Conservation (phyloP, 2,329 filamentous ascomycete species). For the Fusarium verticillioides region DNA sequence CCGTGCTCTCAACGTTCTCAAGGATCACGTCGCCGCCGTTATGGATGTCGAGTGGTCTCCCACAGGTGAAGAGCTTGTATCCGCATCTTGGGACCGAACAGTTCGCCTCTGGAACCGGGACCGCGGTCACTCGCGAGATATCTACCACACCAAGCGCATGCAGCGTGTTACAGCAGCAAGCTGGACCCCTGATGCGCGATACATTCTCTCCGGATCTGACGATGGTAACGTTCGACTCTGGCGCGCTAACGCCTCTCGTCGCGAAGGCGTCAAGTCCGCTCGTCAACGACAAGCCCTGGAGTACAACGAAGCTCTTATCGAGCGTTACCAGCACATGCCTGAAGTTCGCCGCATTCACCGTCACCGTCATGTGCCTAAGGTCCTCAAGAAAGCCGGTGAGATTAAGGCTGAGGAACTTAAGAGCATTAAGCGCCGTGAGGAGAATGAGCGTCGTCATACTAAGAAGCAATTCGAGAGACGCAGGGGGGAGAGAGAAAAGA, state of each 20-base stretch:
- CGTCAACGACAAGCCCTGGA: conserved; percentile 88
- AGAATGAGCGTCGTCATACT: conserved; percentile 93
- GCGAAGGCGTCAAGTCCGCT: conserved; percentile 86
- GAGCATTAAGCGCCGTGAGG: conserved; percentile 88
- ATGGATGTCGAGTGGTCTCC: conserved; percentile 98
- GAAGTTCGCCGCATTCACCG: conserved; percentile 91
- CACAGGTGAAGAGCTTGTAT: conserved; percentile 92
- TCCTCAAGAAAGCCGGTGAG: conserved; percentile 94
- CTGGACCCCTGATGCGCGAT: conserved; percentile 91
- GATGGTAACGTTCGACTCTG: conserved; percentile 91
- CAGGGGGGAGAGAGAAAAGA: conserved; percentile 89
- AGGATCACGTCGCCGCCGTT: conserved; percentile 88
- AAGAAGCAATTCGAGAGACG: conserved; percentile 82
- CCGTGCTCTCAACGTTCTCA: conserved; percentile 87
- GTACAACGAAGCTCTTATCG: conserved; percentile 86
- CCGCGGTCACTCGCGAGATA: conserved; percentile 85
- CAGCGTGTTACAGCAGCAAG: conserved; percentile 88
- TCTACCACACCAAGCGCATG: conserved; percentile 98
- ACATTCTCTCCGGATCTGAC: conserved; percentile 89
- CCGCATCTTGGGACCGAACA: conserved; percentile 86
- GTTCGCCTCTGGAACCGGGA: conserved; percentile 85
- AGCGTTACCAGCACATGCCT: conserved; percentile 93
- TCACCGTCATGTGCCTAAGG: conserved; percentile 90
- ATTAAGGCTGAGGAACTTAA: conserved; percentile 93
- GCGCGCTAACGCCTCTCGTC: conserved; percentile 85